These are phyloP conservation scores for Huntiella abstrusa DNA, from an alignment of 2,329 filamentous ascomycete genomes.

Conservation along the genomic window DNA sequence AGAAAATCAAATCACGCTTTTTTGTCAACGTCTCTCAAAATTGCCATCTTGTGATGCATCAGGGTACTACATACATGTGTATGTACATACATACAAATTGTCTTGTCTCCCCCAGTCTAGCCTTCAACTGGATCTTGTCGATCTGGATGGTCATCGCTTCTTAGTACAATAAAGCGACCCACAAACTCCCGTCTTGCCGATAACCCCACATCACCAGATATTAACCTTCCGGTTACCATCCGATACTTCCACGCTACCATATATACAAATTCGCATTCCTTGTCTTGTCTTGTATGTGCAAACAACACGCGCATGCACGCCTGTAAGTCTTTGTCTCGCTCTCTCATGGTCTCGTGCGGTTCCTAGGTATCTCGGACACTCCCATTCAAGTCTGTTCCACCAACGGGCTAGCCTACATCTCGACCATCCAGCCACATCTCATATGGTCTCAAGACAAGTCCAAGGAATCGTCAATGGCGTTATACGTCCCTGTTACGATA, in stretches of 20 bases:
- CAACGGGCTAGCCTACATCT: too few relatives aligned
- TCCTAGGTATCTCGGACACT: too few relatives aligned
- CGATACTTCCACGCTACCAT: neutral
- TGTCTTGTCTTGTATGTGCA: neutral
- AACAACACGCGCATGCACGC: neutral
- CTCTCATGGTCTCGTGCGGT: too few relatives aligned
- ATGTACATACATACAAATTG: neutral
- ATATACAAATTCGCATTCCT: neutral
- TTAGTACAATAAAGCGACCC: neutral
- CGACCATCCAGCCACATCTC: too few relatives aligned
- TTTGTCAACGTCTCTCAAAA: neutral
- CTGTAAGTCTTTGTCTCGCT: neutral
- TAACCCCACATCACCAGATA: neutral
- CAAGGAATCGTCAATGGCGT: too few relatives aligned
- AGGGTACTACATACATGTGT: neutral
- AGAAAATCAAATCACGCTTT: too few relatives aligned
- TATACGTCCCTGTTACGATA: too few relatives aligned
- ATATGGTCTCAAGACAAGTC: too few relatives aligned
- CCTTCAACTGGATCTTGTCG: neutral
- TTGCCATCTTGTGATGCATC: neutral
- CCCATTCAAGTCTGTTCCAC: too few relatives aligned
- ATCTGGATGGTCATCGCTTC: neutral
- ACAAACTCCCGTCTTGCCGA: neutral
- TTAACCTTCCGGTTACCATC: neutral
- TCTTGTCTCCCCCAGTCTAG: neutral